Percentiles rank a stretch among this genome's conserved stretches.
These are phyloP conservation scores for Pontederia crassipes DNA, from an alignment of 176 grass and related monocot genomes.

Conservation along the genomic window DNA sequence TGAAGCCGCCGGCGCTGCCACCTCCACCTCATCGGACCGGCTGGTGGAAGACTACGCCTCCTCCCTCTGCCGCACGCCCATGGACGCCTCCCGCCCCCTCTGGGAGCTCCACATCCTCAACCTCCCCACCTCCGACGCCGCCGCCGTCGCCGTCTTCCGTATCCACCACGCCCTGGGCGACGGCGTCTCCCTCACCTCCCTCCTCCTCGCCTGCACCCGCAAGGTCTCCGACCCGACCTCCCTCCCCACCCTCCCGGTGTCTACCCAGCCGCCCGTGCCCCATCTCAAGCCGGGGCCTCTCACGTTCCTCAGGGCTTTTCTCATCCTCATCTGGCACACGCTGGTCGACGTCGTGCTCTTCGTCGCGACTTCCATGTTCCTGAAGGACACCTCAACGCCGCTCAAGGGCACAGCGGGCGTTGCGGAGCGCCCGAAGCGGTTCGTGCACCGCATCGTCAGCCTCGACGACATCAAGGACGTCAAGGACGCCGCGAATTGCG, in stretches of 20 bases:
- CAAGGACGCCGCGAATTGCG: conserved; percentile 76
- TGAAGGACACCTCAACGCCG: conserved; percentile 53
- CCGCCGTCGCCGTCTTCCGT: conserved; percentile 32
- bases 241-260: conserved; percentile 25
- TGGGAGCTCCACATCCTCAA: conserved; percentile 81
- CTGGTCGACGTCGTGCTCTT: conserved; percentile 40
- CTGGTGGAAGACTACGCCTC: conserved; percentile 66
- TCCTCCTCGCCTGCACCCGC: conserved; percentile 69
- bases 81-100: conserved; percentile 52
- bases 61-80: conserved; percentile 31
- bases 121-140: conserved; percentile 63
- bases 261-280: conserved; percentile 22
- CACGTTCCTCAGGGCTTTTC: conserved; percentile 22
- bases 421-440: conserved; percentile 50
- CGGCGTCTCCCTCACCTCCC: conserved; percentile 72
- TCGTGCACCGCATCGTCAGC: conserved; percentile 60
- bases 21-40: conserved; percentile 24
- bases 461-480: conserved; percentile 78
- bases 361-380: conserved; percentile 39
- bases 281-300: conserved; percentile 6
- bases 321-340: conserved; percentile 56
- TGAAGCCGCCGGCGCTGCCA: conserved; percentile 26
- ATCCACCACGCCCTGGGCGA: conserved; percentile 83
- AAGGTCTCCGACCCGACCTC: conserved; percentile 45
- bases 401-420: conserved; percentile 44